Conservation (phyloP, 2,329 filamentous ascomycete genomes). For the Trichoderma asperellum region DNA sequence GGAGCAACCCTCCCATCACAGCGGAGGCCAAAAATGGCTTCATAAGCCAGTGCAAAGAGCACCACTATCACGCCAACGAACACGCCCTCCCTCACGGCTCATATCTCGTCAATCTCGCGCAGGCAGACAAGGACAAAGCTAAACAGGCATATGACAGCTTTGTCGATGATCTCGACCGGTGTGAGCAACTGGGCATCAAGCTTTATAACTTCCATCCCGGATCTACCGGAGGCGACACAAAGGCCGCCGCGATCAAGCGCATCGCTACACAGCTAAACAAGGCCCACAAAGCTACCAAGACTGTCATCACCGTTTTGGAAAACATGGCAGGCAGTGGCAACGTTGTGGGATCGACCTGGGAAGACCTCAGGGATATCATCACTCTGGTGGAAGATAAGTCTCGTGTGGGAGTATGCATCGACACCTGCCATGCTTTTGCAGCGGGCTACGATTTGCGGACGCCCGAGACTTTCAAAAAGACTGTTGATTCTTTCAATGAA, state of each 20-base stretch:
- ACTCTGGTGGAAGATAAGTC: constrained; percentile 75
- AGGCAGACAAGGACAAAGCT: constrained; percentile 77
- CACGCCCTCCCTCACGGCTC: constrained; percentile 90
- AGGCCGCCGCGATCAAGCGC: constrained; percentile 71
- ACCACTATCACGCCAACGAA: constrained; percentile 71
- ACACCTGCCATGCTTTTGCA: constrained; percentile 96
- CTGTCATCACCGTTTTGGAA: constrained; percentile 83
- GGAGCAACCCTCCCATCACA: constrained; percentile 79
- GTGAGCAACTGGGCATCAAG: constrained; percentile 80
- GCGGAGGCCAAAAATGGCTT: constrained; percentile 71
- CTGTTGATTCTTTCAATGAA: constrained; percentile 75
- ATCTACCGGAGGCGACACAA: constrained; percentile 70
- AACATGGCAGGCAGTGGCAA: constrained; percentile 95
- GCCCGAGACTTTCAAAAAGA: constrained; percentile 71
- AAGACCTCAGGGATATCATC: constrained; percentile 87
- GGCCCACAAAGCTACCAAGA: constrained; percentile 74
- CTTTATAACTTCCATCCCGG: constrained; percentile 99
- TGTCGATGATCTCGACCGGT: constrained; percentile 83
- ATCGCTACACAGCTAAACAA: constrained; percentile 83
- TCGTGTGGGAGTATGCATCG: constrained; percentile 90
- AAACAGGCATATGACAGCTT: constrained; percentile 85
- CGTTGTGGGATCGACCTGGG: constrained; percentile 81
- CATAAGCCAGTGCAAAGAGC: constrained; percentile 65
- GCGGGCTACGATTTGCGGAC: constrained; percentile 88
- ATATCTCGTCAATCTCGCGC: constrained; percentile 94